A percentile compares a stretch with the other conserved stretches of the same genome.
Evolutionary conservation across 768 basidiomycete species (phyloP).

Genomic region (Boletus huronensis): DNA sequence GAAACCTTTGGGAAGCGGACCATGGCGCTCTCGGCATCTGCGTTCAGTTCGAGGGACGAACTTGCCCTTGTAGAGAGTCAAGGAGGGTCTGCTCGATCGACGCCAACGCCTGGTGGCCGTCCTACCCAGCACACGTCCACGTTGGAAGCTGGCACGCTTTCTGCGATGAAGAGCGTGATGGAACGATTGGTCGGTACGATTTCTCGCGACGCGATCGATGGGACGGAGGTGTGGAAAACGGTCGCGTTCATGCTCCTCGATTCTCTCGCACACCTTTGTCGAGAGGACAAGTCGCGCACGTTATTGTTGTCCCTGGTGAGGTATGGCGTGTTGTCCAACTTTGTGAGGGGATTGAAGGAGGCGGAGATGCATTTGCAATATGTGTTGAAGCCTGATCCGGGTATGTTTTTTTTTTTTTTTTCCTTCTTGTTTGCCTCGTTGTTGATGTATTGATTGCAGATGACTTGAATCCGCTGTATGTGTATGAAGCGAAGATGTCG

Average conservation of each 20-base stretch:
- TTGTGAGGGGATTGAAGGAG: constrained; percentile 83
- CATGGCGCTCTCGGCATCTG: constrained; percentile 34
- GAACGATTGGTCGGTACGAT: constrained; percentile 73
- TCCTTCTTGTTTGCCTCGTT: not conserved
- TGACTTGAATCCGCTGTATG: constrained; percentile 86
- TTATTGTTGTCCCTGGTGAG: constrained; percentile 57
- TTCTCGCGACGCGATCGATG: constrained; percentile 90
- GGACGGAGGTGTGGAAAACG: constrained; percentile 95
- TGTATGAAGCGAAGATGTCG: constrained; percentile 94
- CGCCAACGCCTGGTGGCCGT: constrained; percentile 15
- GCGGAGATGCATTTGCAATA: constrained; percentile 69
- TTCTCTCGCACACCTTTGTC: constrained; percentile 69
- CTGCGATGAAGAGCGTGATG: constrained; percentile 60
- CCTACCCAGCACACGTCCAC: constrained; percentile 27
- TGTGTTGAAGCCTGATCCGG: constrained; percentile 86
- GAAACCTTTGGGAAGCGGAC: constrained; percentile 26
- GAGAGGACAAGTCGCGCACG: constrained; percentile 62
- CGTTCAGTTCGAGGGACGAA: constrained; percentile 38
- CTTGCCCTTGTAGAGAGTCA: constrained; percentile 37
- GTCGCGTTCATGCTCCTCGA: constrained; percentile 90
- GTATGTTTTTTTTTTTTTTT: constrained; percentile 41
- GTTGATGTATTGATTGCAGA: constrained; percentile 42
- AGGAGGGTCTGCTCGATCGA: constrained; percentile 23
- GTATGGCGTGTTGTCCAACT: constrained; percentile 76
- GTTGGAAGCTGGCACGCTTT: constrained; percentile 60